Evolutionary conservation across 768 basidiomycete species (phyloP), one percentile per base, ranked within the genome.

Genomic region (Macrocybe gigantea): DNA sequence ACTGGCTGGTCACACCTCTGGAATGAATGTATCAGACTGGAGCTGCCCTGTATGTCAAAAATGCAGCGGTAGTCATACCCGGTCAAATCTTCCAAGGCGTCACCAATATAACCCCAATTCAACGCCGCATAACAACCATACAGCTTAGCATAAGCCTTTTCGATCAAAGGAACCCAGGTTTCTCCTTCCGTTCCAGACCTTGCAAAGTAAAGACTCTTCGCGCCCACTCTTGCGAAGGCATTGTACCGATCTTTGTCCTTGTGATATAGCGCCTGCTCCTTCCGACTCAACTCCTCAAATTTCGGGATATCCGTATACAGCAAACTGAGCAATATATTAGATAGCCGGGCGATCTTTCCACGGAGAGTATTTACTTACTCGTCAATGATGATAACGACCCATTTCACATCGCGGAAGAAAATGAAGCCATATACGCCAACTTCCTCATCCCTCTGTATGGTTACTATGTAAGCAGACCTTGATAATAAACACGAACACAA

Each of bases 131-230:
- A 80, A 48, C 74, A 73, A 1, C 72, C 78, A 51, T 81, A 77
- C 2, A 78, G 56, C 53, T 81, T 81, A 0, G 78, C 79, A 46
- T 73, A 81, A 4, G 79, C 79, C 54, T 82, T 82, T 56, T 80
- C 79, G 15, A 79, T 64, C 1, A 81, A 58, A 1, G 79, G 73
- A 1, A 79, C 75, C 79, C 79, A 80, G 0, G 77, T 79, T 47
- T 80, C 78, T 33, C 72, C 72, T 7, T 73, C 65, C 5, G 68
- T 66, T 3, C 64, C 69, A 5, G 73, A 74, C 43, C 64, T 67
- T 5, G 79, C 74, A 60, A 79, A 81, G 48, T 72, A 72, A 31
- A 81, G 60, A 2, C 63, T 62, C 48, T 77, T 74, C 33, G 69
- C 69, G 12, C 73, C 73, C 49, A 69, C 74, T 2, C 76, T 61